Evolutionary conservation across 1,139 yeast genomes (phyloP), one percentile per base, ranked within the genome.

Genomic region (Suhomyces bribrorum): DNA sequence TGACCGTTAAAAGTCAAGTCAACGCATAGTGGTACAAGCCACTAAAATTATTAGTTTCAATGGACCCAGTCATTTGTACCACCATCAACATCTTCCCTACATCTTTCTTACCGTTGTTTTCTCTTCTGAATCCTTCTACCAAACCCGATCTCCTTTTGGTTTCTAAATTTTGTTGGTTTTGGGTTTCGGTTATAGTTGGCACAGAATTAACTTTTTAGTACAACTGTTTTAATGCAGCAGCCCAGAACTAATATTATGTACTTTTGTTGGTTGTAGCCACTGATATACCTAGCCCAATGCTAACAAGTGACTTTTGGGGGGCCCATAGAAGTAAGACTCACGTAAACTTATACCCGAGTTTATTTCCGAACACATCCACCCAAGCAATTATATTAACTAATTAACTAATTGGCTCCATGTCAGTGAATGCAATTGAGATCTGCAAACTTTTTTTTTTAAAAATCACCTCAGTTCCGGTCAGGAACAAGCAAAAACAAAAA

Each of bases 391-490:
- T 20, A 20, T 9, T 9, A 20, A n/a, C n/a, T n/a, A n/a, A n/a
- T n/a, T n/a, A 20, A 20, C 6, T 20, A 20, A 20, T 22, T 16
- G 13, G 17, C 32, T 29, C 37, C 37, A 34, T 24, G 36, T 24
- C 13, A 29, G 32, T 12, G 23, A 27, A 34, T 29, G 32, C 37
- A 24, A 24, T 17, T 34, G 29, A 25, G 32, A 34, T 34, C 37
- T 34, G 37, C 32, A 29, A 11, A 26, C 27, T 18, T 37, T 28
- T 26, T 32, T 29, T 32, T 29, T 27, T 15, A 14, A 16, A n/a
- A 18, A 24, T 7, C 26, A 18, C 27, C 14, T 26, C 30, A 26
- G 25, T 16, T 11, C 23, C 12, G 36, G 32, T 24, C 36, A 33
- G 36, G 36, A 28, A 29, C 36, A 26, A 33, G 23, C 32, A 32